phyloP scores from a whole-genome alignment of 305 asterid species.

The Rubia occidens region DNA sequence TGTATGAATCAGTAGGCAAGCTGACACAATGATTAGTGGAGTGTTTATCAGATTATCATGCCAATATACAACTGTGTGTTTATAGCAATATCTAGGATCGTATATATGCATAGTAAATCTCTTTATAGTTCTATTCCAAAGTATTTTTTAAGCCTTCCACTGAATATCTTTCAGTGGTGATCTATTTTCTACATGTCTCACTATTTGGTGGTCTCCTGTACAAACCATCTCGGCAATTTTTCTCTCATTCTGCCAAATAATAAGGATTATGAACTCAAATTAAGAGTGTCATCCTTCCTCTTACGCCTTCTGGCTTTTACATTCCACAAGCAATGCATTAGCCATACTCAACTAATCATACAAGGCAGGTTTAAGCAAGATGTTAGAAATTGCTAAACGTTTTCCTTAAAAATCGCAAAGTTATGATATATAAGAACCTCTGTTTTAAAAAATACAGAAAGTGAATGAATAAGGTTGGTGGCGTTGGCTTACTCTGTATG shows the following conservation, averaged over 20 bases:
- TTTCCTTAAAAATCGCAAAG: background rate
- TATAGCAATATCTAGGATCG: no score
- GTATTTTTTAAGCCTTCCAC: no score
- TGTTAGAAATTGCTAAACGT: background rate
- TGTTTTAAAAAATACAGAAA: background rate
- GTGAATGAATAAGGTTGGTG: background rate
- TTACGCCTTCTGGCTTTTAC: no score
- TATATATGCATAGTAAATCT: no score
- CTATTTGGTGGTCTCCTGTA: no score
- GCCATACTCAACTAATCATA: background rate
- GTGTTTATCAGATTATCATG: background rate
- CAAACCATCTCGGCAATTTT: no score
- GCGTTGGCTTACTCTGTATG: conserved; percentile 19
- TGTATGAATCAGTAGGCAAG: background rate
- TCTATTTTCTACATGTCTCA: background rate
- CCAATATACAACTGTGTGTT: background rate
- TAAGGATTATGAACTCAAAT: no score
- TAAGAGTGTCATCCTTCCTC: background rate
- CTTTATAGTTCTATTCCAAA: no score
- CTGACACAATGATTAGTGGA: background rate
- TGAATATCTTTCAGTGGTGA: background rate
- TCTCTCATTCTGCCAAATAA: background rate
- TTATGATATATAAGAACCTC: background rate
- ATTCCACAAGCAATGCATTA: background rate
- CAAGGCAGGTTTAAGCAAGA: background rate